These are phyloP conservation scores for Zygoascus hellenicus DNA, from an alignment of 1,139 yeast species.

Conservation along the genomic window DNA sequence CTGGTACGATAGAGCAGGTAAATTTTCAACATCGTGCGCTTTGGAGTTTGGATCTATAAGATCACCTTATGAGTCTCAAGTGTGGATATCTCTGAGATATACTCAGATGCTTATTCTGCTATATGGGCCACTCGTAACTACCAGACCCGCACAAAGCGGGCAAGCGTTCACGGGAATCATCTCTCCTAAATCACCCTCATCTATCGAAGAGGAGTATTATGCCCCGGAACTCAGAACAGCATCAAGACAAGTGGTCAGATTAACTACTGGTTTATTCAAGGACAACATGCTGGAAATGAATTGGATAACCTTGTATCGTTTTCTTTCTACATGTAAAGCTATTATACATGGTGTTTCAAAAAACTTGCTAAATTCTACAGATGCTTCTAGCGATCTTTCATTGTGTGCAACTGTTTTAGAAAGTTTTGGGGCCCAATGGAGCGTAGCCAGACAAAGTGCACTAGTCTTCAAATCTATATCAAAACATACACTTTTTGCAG, in stretches of 20 bases:
- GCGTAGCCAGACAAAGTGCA: background rate
- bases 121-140: background rate
- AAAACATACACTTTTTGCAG: background rate
- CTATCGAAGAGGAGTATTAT: background rate
- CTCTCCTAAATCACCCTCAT: background rate
- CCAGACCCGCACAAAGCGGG: background rate
- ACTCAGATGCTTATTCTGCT: background rate
- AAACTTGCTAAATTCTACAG: background rate
- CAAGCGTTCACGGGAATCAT: background rate
- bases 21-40: background rate
- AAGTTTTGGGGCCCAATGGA: background rate
- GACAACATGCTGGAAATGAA: background rate
- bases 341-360: background rate
- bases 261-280: background rate
- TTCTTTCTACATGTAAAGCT: background rate
- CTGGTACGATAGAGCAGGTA: conserved; percentile 2
- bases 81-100: background rate
- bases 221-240: background rate
- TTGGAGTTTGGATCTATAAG: background rate
- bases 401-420: background rate
- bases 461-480: background rate
- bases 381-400: background rate
- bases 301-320: conserved; percentile 1
- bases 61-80: background rate
- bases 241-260: background rate